Evolutionary conservation across 2,329 filamentous ascomycete genomes (phyloP).

Genomic region (Tolypocladium paradoxum): DNA sequence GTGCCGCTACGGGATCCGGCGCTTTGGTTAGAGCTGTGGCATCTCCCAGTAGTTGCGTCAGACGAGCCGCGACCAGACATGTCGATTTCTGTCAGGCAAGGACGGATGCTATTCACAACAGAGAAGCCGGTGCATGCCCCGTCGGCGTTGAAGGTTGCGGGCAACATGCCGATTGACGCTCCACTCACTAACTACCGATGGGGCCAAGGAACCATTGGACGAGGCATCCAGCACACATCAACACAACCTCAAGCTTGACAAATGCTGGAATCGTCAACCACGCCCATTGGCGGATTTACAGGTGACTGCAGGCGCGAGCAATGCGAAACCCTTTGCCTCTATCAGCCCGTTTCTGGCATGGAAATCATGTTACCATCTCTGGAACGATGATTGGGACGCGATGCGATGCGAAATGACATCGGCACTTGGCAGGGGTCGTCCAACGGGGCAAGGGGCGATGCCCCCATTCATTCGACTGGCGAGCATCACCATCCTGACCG

Average conservation of each 20-base stretch:
- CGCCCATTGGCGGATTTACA: background rate
- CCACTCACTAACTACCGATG: background rate
- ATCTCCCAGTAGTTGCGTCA: background rate
- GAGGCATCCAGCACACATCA: background rate
- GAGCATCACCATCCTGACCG: background rate
- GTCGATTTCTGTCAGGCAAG: background rate
- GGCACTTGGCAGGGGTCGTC: background rate
- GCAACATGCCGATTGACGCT: background rate
- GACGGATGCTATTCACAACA: background rate
- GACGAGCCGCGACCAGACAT: background rate
- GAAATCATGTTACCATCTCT: background rate
- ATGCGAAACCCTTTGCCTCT: background rate
- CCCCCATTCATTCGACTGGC: background rate
- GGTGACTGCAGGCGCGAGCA: background rate
- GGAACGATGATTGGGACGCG: background rate
- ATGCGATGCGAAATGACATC: constrained; percentile 6
- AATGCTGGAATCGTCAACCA: background rate
- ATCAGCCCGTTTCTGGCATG: background rate
- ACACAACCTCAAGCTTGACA: background rate
- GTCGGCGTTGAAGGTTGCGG: background rate
- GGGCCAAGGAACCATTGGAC: background rate
- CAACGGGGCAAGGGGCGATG: background rate
- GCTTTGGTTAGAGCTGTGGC: constrained; percentile 2
- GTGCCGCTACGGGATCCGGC: constrained; percentile 4
- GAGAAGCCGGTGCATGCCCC: background rate